Evolutionary conservation across 2,329 filamentous ascomycete genomes (phyloP), one percentile per base, ranked within the genome.

Genomic region (Arthrocladium fulminans): DNA sequence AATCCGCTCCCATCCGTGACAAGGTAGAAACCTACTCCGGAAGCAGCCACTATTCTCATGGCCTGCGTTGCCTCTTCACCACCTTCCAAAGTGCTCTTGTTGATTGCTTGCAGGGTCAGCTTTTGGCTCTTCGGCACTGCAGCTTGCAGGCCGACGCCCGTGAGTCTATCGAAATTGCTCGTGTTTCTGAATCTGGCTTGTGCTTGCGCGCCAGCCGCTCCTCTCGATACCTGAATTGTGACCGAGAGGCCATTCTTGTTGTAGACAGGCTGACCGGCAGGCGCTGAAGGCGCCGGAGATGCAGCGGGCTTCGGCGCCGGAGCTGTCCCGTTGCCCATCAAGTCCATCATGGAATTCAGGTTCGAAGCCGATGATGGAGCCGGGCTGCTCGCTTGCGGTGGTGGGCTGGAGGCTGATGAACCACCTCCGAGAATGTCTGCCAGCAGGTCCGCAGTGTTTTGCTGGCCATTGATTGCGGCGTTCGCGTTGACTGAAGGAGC

Each of bases 121-220:
- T 92, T 95, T 69, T 98, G 92, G 38, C 86, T 88, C 70, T 97
- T 98, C 7, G 92, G 92, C 47, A 98, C 92, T 1, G 92, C 92
- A 37, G 90, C 92, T 66, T 98, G 92, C 56, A 98, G 67, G 22
- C 86, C 87, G 24, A 97, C 86, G 39, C 77, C 79, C 13, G 81
- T 81, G 42, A 97, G 73, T 12, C 72, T 69, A 12, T 74, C 75
- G 24, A 83, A 79, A 50, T 75, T 74, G 12, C 82, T 84, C 0
- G 70, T 77, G 65, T 97, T 97, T 32, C 78, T 79, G 74, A 98
- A 98, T 7, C 82, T 81, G 13, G 88, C 88, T 43, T 83, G 74
- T 5, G 94, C 82, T 63, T 95, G 88, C 17, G 94, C 83, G 2
- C 52, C 56, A 38, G 60, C 61, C 23, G 84, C 76, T 56, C 84